These are phyloP conservation scores for Thuja plicata DNA, from an alignment of 83 land plant species.

Conservation along the genomic window DNA sequence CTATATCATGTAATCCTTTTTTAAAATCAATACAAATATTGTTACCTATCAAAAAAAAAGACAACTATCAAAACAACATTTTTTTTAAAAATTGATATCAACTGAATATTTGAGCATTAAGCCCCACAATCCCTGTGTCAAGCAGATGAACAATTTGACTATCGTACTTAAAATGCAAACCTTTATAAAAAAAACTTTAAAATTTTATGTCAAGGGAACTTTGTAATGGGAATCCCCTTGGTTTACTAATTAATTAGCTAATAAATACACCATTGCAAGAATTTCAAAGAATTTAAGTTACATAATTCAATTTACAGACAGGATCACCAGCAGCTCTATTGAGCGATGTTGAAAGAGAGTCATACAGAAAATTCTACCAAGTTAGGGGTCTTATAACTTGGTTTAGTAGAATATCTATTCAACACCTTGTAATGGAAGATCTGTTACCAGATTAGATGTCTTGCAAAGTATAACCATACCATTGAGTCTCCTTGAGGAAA, in stretches of 20 bases:
- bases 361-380: not conserved
- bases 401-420: not conserved
- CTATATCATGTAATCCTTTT: too few species aligned
- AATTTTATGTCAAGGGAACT: not conserved
- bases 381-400: not conserved
- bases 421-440: not conserved
- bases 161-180: not conserved
- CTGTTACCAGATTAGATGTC: not conserved
- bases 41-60: too few species aligned
- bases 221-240: not conserved
- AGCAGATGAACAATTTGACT: not conserved
- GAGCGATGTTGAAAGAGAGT: not conserved
- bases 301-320: not conserved
- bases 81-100: not conserved
- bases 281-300: conserved; percentile 2
- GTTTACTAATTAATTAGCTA: not conserved
- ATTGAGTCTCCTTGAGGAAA: not conserved
- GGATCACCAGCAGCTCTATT: not conserved
- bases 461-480: not conserved
- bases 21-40: too few species aligned
- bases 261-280: not conserved
- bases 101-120: not conserved
- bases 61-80: not conserved
- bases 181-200: not conserved
- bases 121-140: not conserved